Base-by-base conservation (phyloP, 495 filamentous ascomycete species). In the Penicillium diatomitis region DNA sequence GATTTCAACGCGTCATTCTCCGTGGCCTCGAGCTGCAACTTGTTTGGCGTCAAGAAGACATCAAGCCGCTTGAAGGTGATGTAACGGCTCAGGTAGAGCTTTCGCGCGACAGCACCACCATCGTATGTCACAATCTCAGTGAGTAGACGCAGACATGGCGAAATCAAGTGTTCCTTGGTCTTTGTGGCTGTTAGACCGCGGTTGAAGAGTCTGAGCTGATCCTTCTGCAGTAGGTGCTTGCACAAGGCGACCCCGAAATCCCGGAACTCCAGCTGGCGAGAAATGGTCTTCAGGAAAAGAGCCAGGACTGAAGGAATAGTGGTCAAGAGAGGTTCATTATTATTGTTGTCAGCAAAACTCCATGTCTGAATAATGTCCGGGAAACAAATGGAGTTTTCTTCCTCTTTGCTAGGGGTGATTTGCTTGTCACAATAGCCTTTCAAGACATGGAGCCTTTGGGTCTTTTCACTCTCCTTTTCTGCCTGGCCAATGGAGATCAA, bases 111-210 rank as follows among this genome's bases (percentile, higher is more conserved):
- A 36, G 78, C 79, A 10, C 89, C 90, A 5, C 88, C 90, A 67
- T 95, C 88, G 55, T 90, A 89, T 31, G 73, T 79, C 9, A 84
- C 76, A 4, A 87, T 73, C 66, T 96, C 88, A 20, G 80, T 84
- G 41, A 96, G 73, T 41, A 96, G 72, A 49, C 88, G 78, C 39
- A 96, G 64, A 38, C 82, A 86, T 0, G 90, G 88, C 3, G 85
- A 89, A 50, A 96, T 90, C 37, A 95, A 69, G 67, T 86, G 85
- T 34, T 90, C 85, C 57, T 91, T 95, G 3, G 76, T 70, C 60
- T 85, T 88, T 3, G 79, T 77, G 4, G 85, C 81, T 2, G 81
- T 83, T 46, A 95, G 61, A 40, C 83, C 85, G 47, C 82, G 79
- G 33, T 83, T 78, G 32, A 95, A 71, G 8, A 91, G 70, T 49